Percentiles rank a stretch among this genome's conserved stretches.
Evolutionary conservation across 208 protist genomes (phyloP).

Genomic region (Trichomonas vaginalis): DNA sequence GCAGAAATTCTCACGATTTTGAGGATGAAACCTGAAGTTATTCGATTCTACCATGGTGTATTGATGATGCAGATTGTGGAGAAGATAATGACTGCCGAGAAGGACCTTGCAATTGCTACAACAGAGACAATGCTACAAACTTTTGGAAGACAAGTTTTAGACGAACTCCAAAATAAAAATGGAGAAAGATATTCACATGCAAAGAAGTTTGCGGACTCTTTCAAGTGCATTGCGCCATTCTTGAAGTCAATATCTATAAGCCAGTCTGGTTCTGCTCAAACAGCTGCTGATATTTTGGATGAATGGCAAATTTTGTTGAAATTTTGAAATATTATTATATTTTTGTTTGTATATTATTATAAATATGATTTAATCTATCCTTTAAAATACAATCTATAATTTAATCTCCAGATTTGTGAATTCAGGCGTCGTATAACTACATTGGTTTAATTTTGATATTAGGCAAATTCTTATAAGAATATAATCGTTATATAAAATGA

Average conservation of each 20-base stretch:
- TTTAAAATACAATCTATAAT: too few relatives aligned
- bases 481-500: too few relatives aligned
- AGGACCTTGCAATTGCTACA: background rate
- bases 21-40: background rate
- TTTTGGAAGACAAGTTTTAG: background rate
- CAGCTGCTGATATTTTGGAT: background rate
- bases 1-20: background rate
- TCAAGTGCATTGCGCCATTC: background rate
- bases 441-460: too few relatives aligned
- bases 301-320: background rate
- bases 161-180: background rate
- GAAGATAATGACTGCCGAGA: background rate
- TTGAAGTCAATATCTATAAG: background rate
- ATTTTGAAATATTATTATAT: background rate
- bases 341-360: background rate
- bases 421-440: too few relatives aligned
- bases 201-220: background rate
- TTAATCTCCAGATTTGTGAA: too few relatives aligned
- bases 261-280: background rate
- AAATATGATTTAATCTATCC: background rate
- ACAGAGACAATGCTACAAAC: background rate
- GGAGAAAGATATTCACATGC: background rate
- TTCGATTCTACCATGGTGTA: background rate
- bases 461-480: too few relatives aligned
- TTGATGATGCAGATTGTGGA: background rate